These are phyloP conservation scores for Alopecurus myosuroides DNA, from an alignment of 176 grass and related monocot genomes.

Conservation along the genomic window DNA sequence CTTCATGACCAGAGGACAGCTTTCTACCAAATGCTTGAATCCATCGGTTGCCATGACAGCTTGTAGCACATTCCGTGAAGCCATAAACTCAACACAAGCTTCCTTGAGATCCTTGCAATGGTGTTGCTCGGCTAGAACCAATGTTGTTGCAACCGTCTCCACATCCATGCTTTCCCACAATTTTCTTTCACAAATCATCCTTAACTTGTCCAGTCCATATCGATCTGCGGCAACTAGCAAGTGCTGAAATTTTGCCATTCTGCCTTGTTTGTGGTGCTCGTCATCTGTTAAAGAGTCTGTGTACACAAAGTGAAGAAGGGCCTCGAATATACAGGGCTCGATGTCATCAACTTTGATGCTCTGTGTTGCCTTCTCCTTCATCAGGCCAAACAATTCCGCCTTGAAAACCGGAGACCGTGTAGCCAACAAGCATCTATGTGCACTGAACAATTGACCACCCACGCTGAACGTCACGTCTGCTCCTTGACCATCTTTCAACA, in stretches of 20 bases:
- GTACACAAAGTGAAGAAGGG: not conserved
- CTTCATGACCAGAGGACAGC: not conserved
- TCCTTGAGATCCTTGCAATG: no score
- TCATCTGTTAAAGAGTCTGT: not conserved
- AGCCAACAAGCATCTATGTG: not conserved
- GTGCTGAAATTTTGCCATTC: not conserved
- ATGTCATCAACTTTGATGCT: not conserved
- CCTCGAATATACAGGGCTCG: not conserved
- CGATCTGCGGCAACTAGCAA: constrained; percentile 3
- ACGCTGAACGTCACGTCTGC: not conserved
- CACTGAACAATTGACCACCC: not conserved
- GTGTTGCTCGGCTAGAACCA: no score
- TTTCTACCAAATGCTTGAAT: constrained; percentile 10
- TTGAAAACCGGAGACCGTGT: not conserved
- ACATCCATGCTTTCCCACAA: not conserved
- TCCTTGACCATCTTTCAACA: not conserved
- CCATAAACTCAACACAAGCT: no score
- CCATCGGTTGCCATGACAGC: not conserved
- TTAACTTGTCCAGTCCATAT: constrained; percentile 5
- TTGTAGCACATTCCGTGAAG: no score
- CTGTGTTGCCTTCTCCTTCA: not conserved
- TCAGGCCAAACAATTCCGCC: not conserved
- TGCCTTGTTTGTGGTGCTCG: not conserved
- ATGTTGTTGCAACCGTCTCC: not conserved
- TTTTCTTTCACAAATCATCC: not conserved